Conservation (phyloP, 2,329 filamentous ascomycete genomes). For the Botrytis porri region DNA sequence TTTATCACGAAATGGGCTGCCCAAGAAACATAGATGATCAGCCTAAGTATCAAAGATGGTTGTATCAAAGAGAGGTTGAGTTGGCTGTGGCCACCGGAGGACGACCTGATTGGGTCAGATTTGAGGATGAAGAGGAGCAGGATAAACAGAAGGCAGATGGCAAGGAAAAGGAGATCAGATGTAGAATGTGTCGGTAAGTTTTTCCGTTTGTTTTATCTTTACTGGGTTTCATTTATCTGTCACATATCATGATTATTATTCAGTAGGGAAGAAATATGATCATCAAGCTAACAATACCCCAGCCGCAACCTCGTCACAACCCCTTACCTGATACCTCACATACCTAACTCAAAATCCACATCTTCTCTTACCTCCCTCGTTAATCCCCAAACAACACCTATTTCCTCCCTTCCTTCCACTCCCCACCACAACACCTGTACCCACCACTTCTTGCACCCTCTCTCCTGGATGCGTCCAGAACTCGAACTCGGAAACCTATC, state of each 20-base stretch:
- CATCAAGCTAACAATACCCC: conserved; percentile 2
- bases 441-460: conserved; percentile 86
- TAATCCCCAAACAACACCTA: conserved; percentile 22
- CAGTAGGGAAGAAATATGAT: not conserved
- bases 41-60: conserved; percentile 77
- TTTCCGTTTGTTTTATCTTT: not conserved
- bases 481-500: conserved; percentile 79
- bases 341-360: conserved; percentile 39
- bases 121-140: conserved; percentile 64
- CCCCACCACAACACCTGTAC: conserved; percentile 54
- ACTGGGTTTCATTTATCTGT: not conserved
- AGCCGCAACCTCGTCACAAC: conserved; percentile 58
- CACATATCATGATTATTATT: not conserved
- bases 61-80: conserved; percentile 64
- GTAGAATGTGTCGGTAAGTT: conserved; percentile 78
- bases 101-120: conserved; percentile 77
- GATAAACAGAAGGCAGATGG: conserved; percentile 25
- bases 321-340: conserved; percentile 56
- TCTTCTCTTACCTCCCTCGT: conserved; percentile 22
- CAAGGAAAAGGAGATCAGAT: conserved; percentile 61
- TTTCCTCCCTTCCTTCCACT: conserved; percentile 33
- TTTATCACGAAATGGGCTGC: conserved; percentile 86
- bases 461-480: conserved; percentile 90
- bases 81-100: conserved; percentile 69
- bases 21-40: conserved; percentile 66